Evolutionary conservation across 2,329 filamentous ascomycete genomes (phyloP).

Genomic region (Bertia moriformis): DNA sequence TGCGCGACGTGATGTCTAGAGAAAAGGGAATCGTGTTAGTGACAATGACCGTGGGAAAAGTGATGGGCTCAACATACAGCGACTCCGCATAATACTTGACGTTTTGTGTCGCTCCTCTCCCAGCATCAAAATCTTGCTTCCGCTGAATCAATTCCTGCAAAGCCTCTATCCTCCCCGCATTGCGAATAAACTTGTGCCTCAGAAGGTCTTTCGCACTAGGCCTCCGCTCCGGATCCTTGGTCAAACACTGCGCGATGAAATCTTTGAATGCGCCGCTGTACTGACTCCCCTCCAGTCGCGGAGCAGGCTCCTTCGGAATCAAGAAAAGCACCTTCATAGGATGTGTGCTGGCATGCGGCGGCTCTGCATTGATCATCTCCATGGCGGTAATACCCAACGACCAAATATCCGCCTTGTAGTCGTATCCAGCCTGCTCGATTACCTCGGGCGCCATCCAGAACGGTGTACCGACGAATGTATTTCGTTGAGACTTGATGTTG

Average conservation of each 20-base stretch:
- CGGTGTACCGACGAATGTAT: slow-evolving; percentile 93
- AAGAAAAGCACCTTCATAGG: slow-evolving; percentile 89
- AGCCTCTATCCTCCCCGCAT: slow-evolving; percentile 74
- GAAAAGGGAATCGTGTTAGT: too few species aligned
- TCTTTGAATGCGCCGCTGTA: slow-evolving; percentile 89
- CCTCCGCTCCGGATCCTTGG: slow-evolving; percentile 77
- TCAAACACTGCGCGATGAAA: slow-evolving; percentile 77
- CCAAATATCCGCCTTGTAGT: slow-evolving; percentile 90
- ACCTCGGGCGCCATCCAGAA: slow-evolving; percentile 97
- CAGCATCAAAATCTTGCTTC: slow-evolving; percentile 68
- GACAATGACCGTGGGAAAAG: too few species aligned
- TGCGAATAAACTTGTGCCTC: slow-evolving; percentile 74
- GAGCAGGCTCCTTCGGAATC: slow-evolving; percentile 77
- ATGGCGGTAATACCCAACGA: slow-evolving; percentile 83
- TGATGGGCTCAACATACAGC: slow-evolving; percentile 65
- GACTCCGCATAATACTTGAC: slow-evolving; percentile 40
- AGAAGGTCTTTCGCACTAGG: slow-evolving; percentile 77
- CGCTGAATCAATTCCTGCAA: slow-evolving; percentile 77
- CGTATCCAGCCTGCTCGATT: slow-evolving; percentile 69
- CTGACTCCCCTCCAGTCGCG: slow-evolving; percentile 60
- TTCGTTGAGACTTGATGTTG: slow-evolving; percentile 92
- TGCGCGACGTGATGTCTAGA: not conserved
- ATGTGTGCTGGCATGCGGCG: slow-evolving; percentile 72
- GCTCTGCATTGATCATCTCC: slow-evolving; percentile 76
- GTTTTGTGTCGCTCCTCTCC: slow-evolving; percentile 28